A percentile compares a stretch with the other conserved stretches of the same genome.
phyloP scores from a whole-genome alignment of 208 protist species.

The Trypanosoma lewisi region DNA sequence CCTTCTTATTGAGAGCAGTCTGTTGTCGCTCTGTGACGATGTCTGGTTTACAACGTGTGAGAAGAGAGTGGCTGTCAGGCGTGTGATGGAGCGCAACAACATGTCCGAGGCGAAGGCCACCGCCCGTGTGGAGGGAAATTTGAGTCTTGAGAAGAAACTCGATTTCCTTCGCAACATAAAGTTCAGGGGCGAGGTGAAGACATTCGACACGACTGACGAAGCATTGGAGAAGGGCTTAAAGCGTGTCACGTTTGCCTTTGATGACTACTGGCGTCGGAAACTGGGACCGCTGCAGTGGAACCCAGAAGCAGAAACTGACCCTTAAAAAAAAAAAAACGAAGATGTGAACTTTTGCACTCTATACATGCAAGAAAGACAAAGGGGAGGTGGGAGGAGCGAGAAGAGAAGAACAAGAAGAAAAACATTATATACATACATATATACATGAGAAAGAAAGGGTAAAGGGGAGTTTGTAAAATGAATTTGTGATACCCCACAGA shows the following conservation, averaged over 20 bases:
- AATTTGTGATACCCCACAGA: too few species aligned
- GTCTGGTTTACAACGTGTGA: conserved; percentile 72
- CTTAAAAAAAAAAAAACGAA: background rate
- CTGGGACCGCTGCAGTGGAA: conserved; percentile 10
- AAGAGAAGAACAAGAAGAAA: background rate
- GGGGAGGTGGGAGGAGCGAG: background rate
- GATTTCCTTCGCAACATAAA: conserved; percentile 27
- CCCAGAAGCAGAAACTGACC: conserved; percentile 6
- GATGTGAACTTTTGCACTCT: background rate
- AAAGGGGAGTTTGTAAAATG: too few species aligned
- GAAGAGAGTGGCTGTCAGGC: conserved; percentile 33
- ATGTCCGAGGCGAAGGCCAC: conserved; percentile 38
- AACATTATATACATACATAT: too few species aligned
- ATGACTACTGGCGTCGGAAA: conserved; percentile 41
- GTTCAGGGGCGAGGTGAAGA: conserved; percentile 38
- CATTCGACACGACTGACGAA: conserved; percentile 58
- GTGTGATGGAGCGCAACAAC: conserved; percentile 46
- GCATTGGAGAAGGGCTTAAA: conserved; percentile 45
- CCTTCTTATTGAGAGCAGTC: conserved; percentile 59
- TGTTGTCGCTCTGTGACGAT: conserved; percentile 41
- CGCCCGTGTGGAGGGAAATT: conserved; percentile 50
- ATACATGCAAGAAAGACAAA: background rate
- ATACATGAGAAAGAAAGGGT: background rate
- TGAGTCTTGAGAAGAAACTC: conserved; percentile 27
- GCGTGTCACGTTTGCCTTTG: conserved; percentile 40